phyloP scores from a whole-genome alignment of 163 green algal genomes.

The Chloromonas sp. region DNA sequence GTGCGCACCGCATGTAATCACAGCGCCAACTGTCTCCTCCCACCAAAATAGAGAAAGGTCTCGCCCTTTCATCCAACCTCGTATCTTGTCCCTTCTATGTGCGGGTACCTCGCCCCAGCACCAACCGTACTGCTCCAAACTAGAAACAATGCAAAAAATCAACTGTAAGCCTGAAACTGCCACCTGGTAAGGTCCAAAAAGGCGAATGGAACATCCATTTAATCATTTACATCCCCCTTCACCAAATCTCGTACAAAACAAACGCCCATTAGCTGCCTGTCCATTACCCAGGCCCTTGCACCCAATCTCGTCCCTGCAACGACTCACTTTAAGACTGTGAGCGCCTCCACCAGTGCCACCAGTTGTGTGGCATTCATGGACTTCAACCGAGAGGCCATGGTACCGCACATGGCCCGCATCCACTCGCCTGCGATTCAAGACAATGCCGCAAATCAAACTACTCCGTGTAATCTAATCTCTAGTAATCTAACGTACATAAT shows the following conservation, averaged over 20 bases:
- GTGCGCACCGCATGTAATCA: too few relatives aligned
- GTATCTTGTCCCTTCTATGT: too few relatives aligned
- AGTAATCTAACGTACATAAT: too few relatives aligned
- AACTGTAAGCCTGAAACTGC: not conserved
- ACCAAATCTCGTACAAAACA: not conserved
- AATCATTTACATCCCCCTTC: too few relatives aligned
- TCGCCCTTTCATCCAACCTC: too few relatives aligned
- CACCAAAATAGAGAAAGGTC: too few relatives aligned
- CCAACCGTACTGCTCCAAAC: too few relatives aligned
- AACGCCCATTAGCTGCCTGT: not conserved
- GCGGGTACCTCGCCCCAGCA: too few relatives aligned
- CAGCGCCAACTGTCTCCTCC: too few relatives aligned
- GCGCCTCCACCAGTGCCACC: not conserved
- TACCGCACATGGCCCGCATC: not conserved
- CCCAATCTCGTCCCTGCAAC: not conserved
- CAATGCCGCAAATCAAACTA: too few relatives aligned
- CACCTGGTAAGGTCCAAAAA: not conserved
- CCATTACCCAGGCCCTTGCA: too few relatives aligned
- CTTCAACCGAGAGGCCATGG: not conserved
- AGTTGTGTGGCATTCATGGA: not conserved
- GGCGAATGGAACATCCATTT: not conserved
- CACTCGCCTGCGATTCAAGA: not conserved
- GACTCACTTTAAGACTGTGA: not conserved
- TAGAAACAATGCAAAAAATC: not conserved
- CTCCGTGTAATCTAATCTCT: too few relatives aligned